Base-by-base conservation (phyloP, 2,329 filamentous ascomycete genomes). In the Arachnopeziza araneosa region DNA sequence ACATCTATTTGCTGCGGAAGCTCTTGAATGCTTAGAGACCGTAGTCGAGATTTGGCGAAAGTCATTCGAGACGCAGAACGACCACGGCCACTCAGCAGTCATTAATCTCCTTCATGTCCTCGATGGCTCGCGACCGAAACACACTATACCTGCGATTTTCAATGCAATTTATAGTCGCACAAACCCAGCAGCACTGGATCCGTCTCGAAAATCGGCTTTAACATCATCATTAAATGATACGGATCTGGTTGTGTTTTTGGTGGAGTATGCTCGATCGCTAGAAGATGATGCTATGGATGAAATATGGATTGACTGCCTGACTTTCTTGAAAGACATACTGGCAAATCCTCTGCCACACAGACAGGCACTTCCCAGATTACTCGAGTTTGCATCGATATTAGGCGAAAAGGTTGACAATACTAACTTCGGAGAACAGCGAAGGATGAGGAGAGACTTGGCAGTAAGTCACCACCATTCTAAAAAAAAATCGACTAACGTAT, bases 241-340 rank as follows among this genome's bases (percentile, higher is more conserved):
- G 0, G 93, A 97, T 69, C 79, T 99, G 12, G 90, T 93, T 9
- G 84, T 89, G 9, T 99, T 99, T 73, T 76, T 98, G 52, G 90
- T 96, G 8, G 90, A 95, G 63, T 99, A 99, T 73, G 88, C 92
- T 0, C 84, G 84, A 30, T 95, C 93, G 0, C 80, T 98, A 14
- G 95, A 99, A 70, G 95, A 99, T 69, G 95, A 99, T 77, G 90
- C 95, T 19, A 93, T 97, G 83, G 95, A 99, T 69, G 95, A 99
- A 75, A 96, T 99, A 54, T 99, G 95, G 95, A 82, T 87, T 50
- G 93, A 99, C 72, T 99, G 93, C 73, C 91, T 93, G 69, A 84
- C 88, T 0, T 99, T 99, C 73, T 75, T 98, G 62, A 89, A 87
- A 64, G 96, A 99, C 71, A 83, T 99, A 26, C 80, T 99, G 26